Evolutionary conservation across 139 green algal species (phyloP).

Genomic region (Pseudopediastrum boryanum): DNA sequence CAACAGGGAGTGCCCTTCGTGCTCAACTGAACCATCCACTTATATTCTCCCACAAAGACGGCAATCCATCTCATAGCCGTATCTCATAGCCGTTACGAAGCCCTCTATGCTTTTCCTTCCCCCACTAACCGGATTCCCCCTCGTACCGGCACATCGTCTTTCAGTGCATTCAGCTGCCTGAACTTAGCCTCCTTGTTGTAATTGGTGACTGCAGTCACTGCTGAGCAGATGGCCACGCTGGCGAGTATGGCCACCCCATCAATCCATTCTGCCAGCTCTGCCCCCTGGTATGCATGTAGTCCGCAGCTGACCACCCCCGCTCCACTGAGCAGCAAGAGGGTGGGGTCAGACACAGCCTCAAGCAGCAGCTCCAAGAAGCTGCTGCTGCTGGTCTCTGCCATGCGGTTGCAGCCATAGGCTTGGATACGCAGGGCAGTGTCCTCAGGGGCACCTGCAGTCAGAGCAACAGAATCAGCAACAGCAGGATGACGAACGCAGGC

Average conservation of each 20-base stretch:
- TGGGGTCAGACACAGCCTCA: constrained; percentile 66
- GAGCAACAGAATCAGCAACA: constrained; percentile 1
- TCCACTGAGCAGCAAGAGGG: constrained; percentile 66
- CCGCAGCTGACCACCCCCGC: constrained; percentile 60
- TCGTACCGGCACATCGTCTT: constrained; percentile 65
- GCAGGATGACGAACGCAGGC: neutral
- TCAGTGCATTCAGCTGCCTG: constrained; percentile 70
- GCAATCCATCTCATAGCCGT: too few species aligned
- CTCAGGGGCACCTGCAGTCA: neutral
- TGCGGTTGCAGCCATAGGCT: constrained; percentile 42
- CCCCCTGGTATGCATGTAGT: constrained; percentile 41
- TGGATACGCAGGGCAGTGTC: constrained; percentile 19
- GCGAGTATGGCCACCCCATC: constrained; percentile 80
- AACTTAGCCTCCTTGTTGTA: constrained; percentile 92
- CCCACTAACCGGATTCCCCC: neutral
- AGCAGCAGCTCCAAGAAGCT: constrained; percentile 45
- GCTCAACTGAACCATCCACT: too few species aligned
- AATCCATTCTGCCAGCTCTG: constrained; percentile 55
- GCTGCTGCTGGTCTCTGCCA: constrained; percentile 14
- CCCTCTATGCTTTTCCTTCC: neutral
- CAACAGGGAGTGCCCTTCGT: too few species aligned
- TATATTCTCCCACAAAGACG: too few species aligned
- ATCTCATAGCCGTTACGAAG: too few species aligned
- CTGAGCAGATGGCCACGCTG: constrained; percentile 74
- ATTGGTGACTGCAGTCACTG: constrained; percentile 81